A percentile compares a stretch with the other conserved stretches of the same genome.
Evolutionary conservation across 495 filamentous ascomycete genomes (phyloP).

Genomic region (Hypoxylon intermedium): DNA sequence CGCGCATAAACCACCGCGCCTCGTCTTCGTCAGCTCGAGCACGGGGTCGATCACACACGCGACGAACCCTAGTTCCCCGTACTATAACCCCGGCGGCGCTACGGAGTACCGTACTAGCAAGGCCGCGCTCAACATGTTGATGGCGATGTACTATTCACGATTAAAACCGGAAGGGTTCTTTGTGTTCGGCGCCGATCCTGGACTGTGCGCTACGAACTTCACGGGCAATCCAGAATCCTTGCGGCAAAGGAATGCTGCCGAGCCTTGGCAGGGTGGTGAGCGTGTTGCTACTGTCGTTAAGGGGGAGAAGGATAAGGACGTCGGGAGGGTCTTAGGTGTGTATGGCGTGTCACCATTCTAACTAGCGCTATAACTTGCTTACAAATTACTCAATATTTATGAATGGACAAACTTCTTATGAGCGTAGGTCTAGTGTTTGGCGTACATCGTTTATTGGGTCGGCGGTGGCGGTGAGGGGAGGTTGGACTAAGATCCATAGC

Average conservation of each 20-base stretch:
- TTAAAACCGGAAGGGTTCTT: slow-evolving; percentile 23
- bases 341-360: slow-evolving; percentile 40
- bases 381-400: too few species aligned
- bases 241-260: slow-evolving; percentile 36
- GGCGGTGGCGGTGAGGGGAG: too few species aligned
- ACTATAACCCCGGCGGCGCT: slow-evolving; percentile 17
- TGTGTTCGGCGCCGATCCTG: slow-evolving; percentile 29
- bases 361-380: too few species aligned
- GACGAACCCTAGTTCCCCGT: slow-evolving; percentile 12
- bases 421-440: too few species aligned
- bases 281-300: slow-evolving; percentile 40
- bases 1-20: slow-evolving; percentile 15
- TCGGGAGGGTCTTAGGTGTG: slow-evolving; percentile 38
- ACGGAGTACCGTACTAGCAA: slow-evolving; percentile 44
- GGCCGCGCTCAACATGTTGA: slow-evolving; percentile 53
- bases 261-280: slow-evolving; percentile 40
- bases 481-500: too few species aligned
- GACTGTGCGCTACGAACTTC: slow-evolving; percentile 21
- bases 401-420: too few species aligned
- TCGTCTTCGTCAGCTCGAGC: slow-evolving; percentile 38
- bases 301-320: slow-evolving; percentile 42
- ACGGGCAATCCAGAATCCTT: slow-evolving; percentile 31
- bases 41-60: slow-evolving; percentile 48
- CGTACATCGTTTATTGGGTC: too few species aligned
- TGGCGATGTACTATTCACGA: slow-evolving; percentile 22